Percentiles rank a stretch among this genome's conserved stretches.
Conservation (phyloP, 306 rosid genomes). For the Arachis hypogaea region DNA sequence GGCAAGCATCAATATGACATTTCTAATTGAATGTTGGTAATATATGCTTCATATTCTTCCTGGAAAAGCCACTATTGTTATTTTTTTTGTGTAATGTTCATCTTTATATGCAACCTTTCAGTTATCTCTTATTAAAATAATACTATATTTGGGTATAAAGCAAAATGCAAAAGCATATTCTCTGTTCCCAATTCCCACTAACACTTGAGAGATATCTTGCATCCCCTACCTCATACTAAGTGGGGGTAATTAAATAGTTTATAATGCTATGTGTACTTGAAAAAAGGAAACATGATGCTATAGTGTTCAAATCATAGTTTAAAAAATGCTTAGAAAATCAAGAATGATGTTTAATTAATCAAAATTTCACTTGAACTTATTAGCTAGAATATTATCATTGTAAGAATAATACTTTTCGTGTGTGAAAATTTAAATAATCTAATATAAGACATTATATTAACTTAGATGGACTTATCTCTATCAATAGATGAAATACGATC, state of each 20-base stretch:
- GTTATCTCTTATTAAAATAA: constrained; percentile 5
- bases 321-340: too few relatives aligned
- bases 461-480: too few relatives aligned
- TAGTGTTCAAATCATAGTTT: constrained; percentile 15
- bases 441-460: too few relatives aligned
- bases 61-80: constrained; percentile 4
- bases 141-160: constrained; percentile 6
- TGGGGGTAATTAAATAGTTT: background rate
- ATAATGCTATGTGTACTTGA: background rate
- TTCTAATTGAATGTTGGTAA: background rate
- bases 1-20: background rate
- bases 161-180: constrained; percentile 31
- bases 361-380: too few relatives aligned
- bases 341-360: too few relatives aligned
- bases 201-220: background rate
- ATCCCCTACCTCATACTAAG: background rate
- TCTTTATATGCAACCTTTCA: background rate
- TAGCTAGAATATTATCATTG: too few relatives aligned
- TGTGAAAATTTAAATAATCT: too few relatives aligned
- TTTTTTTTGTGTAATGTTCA: background rate
- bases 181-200: constrained; percentile 13
- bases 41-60: constrained; percentile 17
- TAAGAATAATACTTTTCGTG: too few relatives aligned
- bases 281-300: too few relatives aligned
- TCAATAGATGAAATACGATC: too few relatives aligned